Evolutionary conservation across 371 early-diverging fungal genomes (phyloP).

Genomic region (Gilbertella persicaria): DNA sequence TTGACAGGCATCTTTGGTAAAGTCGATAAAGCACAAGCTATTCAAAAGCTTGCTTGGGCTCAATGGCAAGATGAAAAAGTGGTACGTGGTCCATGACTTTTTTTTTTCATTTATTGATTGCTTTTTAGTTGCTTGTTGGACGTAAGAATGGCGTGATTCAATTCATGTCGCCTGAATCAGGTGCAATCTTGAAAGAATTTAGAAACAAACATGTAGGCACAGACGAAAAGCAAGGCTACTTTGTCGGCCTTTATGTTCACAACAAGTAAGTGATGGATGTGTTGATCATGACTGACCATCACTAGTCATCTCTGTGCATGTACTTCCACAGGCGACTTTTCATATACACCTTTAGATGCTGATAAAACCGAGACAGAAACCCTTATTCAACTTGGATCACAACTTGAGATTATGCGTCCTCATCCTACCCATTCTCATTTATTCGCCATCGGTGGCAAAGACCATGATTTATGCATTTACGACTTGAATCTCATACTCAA

Average conservation of each 20-base stretch:
- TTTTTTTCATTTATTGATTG: neutral
- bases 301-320: conserved; percentile 34
- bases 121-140: conserved; percentile 56
- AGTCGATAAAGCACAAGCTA: conserved; percentile 50
- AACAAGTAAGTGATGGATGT: conserved; percentile 34
- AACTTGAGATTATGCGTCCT: conserved; percentile 59
- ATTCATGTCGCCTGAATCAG: conserved; percentile 55
- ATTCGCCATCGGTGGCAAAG: conserved; percentile 86
- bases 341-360: conserved; percentile 30
- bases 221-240: conserved; percentile 40
- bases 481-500: conserved; percentile 51
- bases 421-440: conserved; percentile 66
- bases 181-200: conserved; percentile 46
- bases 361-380: conserved; percentile 16
- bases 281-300: neutral
- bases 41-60: conserved; percentile 60
- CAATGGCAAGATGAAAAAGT: conserved; percentile 27
- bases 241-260: conserved; percentile 67
- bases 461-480: conserved; percentile 81
- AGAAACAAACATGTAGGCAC: conserved; percentile 37
- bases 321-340: conserved; percentile 36
- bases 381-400: conserved; percentile 16
- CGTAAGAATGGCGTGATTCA: conserved; percentile 66
- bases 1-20: conserved; percentile 51
- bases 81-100: conserved; percentile 24